phyloP scores from a whole-genome alignment of 768 basidiomycete genomes.

The Sporobolomyces pararoseus region DNA sequence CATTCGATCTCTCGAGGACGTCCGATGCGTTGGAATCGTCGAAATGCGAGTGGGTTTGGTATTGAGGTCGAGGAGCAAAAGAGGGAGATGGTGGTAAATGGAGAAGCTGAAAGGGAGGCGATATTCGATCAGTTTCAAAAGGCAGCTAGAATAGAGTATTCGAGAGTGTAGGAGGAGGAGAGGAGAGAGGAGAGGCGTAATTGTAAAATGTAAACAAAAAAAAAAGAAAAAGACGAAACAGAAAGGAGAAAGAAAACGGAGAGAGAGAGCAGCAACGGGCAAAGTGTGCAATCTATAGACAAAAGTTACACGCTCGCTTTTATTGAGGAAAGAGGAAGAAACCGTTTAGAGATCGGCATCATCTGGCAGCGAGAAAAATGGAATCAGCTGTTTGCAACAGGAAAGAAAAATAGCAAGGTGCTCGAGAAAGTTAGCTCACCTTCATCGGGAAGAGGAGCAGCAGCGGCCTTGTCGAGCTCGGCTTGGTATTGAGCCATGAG shows the following conservation, averaged over 20 bases:
- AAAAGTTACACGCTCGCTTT: not conserved
- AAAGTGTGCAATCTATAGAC: conserved; percentile 26
- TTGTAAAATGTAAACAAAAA: not conserved
- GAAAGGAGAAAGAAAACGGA: not conserved
- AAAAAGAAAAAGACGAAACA: not conserved
- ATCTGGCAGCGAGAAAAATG: conserved; percentile 46
- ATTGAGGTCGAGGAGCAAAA: no score
- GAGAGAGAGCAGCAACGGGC: no score
- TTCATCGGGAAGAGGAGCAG: conserved; percentile 94
- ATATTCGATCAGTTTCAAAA: no score
- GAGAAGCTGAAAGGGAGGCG: no score
- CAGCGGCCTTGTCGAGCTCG: conserved; percentile 80
- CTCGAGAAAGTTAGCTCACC: conserved; percentile 47
- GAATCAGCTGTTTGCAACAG: not conserved
- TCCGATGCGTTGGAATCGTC: no score
- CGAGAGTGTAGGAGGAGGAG: not conserved
- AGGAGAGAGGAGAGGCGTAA: not conserved
- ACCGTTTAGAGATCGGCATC: conserved; percentile 60
- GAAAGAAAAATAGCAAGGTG: not conserved
- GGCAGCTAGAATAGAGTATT: not conserved
- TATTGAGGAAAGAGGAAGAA: not conserved
- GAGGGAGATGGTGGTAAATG: no score
- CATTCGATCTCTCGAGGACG: not conserved
- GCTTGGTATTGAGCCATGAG: conserved; percentile 75
- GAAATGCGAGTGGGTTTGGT: no score